Evolutionary conservation across 2,329 filamentous ascomycete genomes (phyloP), one percentile per base, ranked within the genome.

Genomic region (Colletotrichum falcatum): DNA sequence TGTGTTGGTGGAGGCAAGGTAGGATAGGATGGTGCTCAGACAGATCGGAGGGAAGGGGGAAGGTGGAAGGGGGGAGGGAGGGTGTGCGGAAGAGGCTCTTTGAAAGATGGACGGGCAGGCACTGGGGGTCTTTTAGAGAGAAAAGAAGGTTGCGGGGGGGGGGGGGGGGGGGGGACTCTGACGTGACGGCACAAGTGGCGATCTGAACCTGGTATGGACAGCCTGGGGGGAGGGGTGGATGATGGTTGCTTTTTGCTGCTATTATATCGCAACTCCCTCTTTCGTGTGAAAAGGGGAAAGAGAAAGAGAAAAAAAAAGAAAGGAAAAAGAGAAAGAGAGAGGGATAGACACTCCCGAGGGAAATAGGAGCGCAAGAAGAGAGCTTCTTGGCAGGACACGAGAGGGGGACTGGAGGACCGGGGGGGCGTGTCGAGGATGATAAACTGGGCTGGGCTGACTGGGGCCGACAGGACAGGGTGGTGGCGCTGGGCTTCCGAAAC

Each of bases 141-240:
- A 46, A 70, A 70, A 70, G 67, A 70, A 70, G 67, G 67, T 67
- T 70, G 67, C 64, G 67, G 64, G 67, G n/a, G n/a, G n/a, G n/a
- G n/a, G n/a, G n/a, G n/a, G n/a, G n/a, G n/a, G n/a, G n/a, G n/a
- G n/a, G n/a, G 56, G 60, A 16, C 66, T 70, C 67, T 70, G 67
- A 70, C 64, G 67, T 67, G 67, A 70, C 67, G 58, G 67, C 56
- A 70, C 56, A 61, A 61, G 67, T 70, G 67, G 67, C 67, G 67
- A 70, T 70, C 67, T 67, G 58, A 70, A 67, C 66, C 66, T 30
- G 66, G 66, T 66, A 42, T 42, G 60, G 46, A 30, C 33, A 42
- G 7, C 60, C 30, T 53, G 12, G 23, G 18, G 16, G 59, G 35
- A 16, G 35, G 23, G 2, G 33, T 26, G 26, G 16, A 28, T 64